Base-by-base conservation (phyloP, 768 basidiomycete genomes). In the Leccinellum albellum region DNA sequence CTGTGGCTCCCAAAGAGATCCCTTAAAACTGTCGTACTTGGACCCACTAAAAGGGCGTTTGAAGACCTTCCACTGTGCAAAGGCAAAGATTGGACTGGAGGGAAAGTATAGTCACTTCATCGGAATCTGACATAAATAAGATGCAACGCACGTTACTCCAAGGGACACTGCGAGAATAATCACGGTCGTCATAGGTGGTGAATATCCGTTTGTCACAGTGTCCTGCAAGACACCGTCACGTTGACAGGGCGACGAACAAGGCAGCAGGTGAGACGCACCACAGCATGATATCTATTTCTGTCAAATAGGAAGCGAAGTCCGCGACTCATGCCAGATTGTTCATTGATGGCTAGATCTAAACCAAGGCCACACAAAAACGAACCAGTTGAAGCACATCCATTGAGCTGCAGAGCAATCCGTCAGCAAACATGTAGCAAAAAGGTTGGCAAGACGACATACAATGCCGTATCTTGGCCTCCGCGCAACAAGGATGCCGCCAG, bases 271-370 rank as follows among this genome's bases (percentile, higher is more conserved):
- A 51, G 21, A 72, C 82, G 56, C 58, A 87, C 85, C 56, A 77
- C 72, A 51, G 74, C 67, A 70, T 88, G 87, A 26, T 79, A 76
- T 10, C 74, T 64, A 61, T 88, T 88, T 45, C 81, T 75, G 64
- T 88, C 87, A 57, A 87, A 78, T 14, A 88, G 75, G 62, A 77
- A 81, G 21, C 87, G 78, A 29, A 88, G 74, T 3, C 86, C 87
- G 21, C 79, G 72, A 61, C 85, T 84, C 76, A 87, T 78, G 6
- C 87, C 87, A 6, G 72, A 69, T 63, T 88, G 86, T 61, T 78
- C 73, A 58, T 86, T 77, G 50, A 86, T 53, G 48, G 78, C 66
- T 4, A 88, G 74, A 68, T 88, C 87, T 12, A 82, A 63, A 21
- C 79, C 85, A 9, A 88, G 76, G 28, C 66, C 78, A 14, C 75